Evolutionary conservation across 176 grass and related monocot genomes (phyloP).

Genomic region (Guadua angustifolia): DNA sequence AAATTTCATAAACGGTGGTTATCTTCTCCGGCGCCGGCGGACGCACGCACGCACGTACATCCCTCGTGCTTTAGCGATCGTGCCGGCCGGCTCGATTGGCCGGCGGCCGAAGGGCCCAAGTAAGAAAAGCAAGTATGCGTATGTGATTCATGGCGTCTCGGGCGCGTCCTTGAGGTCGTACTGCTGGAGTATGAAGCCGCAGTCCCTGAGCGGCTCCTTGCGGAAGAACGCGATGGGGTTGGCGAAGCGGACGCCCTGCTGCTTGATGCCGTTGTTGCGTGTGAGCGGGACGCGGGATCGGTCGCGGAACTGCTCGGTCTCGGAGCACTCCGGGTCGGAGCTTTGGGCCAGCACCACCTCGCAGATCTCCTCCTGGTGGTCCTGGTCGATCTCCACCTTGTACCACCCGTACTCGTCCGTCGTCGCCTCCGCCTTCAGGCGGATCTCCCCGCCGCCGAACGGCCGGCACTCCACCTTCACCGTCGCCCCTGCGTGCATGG

Average conservation of each 20-base stretch:
- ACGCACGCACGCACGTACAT: background rate
- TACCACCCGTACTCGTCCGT: slow-evolving; percentile 65
- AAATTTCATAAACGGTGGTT: background rate
- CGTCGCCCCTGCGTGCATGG: slow-evolving; percentile 48
- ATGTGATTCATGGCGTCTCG: slow-evolving; percentile 43
- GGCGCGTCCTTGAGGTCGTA: slow-evolving; percentile 60
- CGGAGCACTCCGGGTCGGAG: slow-evolving; percentile 51
- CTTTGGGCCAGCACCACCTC: slow-evolving; percentile 68
- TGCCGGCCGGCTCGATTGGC: background rate
- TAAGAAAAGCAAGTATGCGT: background rate
- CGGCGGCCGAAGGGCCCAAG: background rate
- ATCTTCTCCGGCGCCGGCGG: background rate
- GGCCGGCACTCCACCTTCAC: slow-evolving; percentile 65
- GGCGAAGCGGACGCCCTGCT: slow-evolving; percentile 51
- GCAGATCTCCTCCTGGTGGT: slow-evolving; percentile 80
- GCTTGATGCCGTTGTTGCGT: slow-evolving; percentile 60
- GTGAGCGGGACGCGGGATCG: slow-evolving; percentile 57
- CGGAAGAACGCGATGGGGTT: slow-evolving; percentile 68
- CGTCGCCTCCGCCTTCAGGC: slow-evolving; percentile 45
- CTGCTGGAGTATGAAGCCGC: slow-evolving; percentile 47
- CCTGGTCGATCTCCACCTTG: slow-evolving; percentile 48
- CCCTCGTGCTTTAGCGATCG: background rate
- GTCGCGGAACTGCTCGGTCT: slow-evolving; percentile 54
- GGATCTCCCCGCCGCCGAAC: slow-evolving; percentile 33
- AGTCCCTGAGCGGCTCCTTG: slow-evolving; percentile 59